Evolutionary conservation across 2,329 filamentous ascomycete species (phyloP), one percentile per base, ranked within the genome.

Genomic region (Ophiostoma triangulosporum): DNA sequence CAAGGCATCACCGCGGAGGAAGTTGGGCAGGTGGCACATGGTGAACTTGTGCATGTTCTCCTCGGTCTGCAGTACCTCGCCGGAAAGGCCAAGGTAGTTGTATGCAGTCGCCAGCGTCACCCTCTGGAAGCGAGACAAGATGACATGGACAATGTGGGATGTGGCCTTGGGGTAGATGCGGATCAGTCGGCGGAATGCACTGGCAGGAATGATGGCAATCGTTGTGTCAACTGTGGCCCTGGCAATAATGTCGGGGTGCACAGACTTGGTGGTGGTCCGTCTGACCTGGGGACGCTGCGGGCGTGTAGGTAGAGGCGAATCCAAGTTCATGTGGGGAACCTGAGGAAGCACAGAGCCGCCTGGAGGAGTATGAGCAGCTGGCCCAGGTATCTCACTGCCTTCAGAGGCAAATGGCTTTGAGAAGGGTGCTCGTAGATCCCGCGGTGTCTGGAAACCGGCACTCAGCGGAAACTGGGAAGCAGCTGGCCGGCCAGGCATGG

Each of bases 211-310:
- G 58, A 98, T 94, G 6, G 93, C 93, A 67, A 98, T 96, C 0
- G 94, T 98, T 0, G 93, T 98, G 64, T 98, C 94, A 24, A 94
- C 86, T 15, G 89, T 94, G 6, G 93, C 93, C 59, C 93, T 80
- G n/a, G 91, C 93, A 59, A 98, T 88, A 57, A 98, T 93, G 63
- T 98, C 93, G 11, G 93, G 93, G 68, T 98, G 93, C 0, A 88
- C 89, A 14, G 93, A 97, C 59, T 83, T 84, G 11, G 80, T 78
- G 31, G 70, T 68, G 15, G 64, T 64, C 53, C 74, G 70, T 57
- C 73, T 72, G 12, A 68, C 66, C 43, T 69, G 60, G 2, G 74
- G 74, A 22, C 71, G 69, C 29, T 61, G 64, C 1, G 60, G 57
- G 12, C 71, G 69, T 29, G 60, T 64, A 1, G 60, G 58, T 9